A percentile compares a stretch with the other conserved stretches of the same genome.
Conservation (phyloP, 2,329 filamentous ascomycete genomes). For the Fusarium veterinarium region DNA sequence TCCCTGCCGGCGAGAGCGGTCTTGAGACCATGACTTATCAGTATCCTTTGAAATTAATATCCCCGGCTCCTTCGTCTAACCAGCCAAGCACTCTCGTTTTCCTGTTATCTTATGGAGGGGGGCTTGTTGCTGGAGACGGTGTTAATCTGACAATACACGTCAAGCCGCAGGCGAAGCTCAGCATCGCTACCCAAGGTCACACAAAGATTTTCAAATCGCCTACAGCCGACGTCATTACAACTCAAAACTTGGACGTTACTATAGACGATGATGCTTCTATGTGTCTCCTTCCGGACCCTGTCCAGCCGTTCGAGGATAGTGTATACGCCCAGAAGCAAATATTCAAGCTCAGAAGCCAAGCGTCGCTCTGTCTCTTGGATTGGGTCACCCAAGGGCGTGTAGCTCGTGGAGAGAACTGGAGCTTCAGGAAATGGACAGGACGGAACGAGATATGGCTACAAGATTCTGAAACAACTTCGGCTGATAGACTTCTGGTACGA, state of each 20-base stretch:
- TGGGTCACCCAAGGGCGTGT: slow-evolving; percentile 93
- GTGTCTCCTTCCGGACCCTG: slow-evolving; percentile 86
- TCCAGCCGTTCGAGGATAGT: slow-evolving; percentile 88
- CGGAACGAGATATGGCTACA: slow-evolving; percentile 86
- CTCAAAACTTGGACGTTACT: slow-evolving; percentile 65
- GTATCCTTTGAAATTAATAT: slow-evolving; percentile 94
- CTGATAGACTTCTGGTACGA: slow-evolving; percentile 77
- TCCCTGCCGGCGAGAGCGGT: slow-evolving; percentile 77
- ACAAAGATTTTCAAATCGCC: slow-evolving; percentile 95
- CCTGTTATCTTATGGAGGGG: slow-evolving; percentile 92
- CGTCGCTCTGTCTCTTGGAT: slow-evolving; percentile 84
- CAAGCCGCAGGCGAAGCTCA: slow-evolving; percentile 72
- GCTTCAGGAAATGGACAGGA: slow-evolving; percentile 80
- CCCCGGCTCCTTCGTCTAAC: slow-evolving; percentile 74
- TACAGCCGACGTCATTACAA: slow-evolving; percentile 64
- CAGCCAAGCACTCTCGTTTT: slow-evolving; percentile 83
- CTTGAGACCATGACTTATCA: slow-evolving; percentile 85
- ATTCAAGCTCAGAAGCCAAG: slow-evolving; percentile 70
- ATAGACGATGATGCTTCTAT: slow-evolving; percentile 65
- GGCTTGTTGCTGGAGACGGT: slow-evolving; percentile 87
- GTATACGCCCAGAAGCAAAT: slow-evolving; percentile 86
- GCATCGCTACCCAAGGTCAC: slow-evolving; percentile 78
- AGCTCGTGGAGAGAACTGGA: slow-evolving; percentile 91
- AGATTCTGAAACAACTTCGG: slow-evolving; percentile 48
- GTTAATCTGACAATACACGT: slow-evolving; percentile 79